Percentiles rank a stretch among this genome's conserved stretches.
Evolutionary conservation across 1,284 basidiomycete genomes (phyloP).

Genomic region (Dichomitus squalens): DNA sequence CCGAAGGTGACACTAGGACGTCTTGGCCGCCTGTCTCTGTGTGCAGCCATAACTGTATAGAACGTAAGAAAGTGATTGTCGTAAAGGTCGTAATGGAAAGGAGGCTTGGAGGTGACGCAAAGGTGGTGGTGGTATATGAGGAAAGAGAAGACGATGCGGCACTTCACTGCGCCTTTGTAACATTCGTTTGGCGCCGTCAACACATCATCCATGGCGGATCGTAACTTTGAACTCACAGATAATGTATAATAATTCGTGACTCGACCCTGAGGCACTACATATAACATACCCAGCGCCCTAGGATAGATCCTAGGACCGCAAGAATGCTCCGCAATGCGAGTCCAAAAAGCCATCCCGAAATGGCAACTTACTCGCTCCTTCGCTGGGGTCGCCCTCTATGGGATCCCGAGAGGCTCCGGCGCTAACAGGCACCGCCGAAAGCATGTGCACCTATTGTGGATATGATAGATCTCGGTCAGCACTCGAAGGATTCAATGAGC

Average conservation of each 20-base stretch:
- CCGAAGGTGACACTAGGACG: neutral
- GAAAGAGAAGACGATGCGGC: neutral
- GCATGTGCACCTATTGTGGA: neutral
- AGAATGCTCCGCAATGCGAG: neutral
- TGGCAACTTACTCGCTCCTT: neutral
- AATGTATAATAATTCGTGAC: neutral
- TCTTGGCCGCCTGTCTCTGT: neutral
- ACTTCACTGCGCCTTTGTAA: neutral
- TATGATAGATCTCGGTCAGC: too few relatives aligned
- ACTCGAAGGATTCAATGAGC: too few relatives aligned
- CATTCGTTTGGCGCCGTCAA: neutral
- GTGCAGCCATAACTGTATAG: neutral
- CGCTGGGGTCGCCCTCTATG: neutral
- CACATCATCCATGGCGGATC: neutral
- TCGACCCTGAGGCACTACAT: neutral
- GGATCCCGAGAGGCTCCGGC: neutral
- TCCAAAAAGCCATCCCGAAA: neutral
- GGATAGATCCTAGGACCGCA: neutral
- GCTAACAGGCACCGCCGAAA: neutral
- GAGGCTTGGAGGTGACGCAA: neutral
- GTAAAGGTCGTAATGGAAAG: neutral
- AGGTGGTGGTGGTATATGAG: neutral
- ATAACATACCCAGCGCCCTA: neutral
- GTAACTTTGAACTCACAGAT: neutral
- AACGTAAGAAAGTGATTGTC: neutral